A percentile compares a stretch with the other conserved stretches of the same genome.
Conservation (phyloP, 23 red algal genomes). For the Gracilaria gracilis region DNA sequence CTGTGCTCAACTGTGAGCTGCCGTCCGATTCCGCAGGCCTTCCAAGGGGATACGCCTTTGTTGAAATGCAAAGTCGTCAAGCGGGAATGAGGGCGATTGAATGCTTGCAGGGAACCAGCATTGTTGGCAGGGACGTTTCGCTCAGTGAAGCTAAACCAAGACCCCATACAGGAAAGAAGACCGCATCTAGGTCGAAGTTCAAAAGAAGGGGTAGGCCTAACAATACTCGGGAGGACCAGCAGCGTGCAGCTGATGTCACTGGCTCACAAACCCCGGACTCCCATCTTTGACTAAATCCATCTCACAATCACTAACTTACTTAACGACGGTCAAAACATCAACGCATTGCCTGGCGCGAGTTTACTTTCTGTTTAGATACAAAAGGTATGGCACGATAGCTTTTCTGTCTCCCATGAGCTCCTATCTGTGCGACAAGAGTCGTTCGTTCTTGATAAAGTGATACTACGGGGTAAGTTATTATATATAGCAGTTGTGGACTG, state of each 20-base stretch:
- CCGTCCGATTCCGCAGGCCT: conserved; percentile 35
- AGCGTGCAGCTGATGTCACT: neutral
- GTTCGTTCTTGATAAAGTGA: too few relatives aligned
- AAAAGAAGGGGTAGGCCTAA: neutral
- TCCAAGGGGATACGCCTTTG: conserved; percentile 72
- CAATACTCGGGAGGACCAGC: neutral
- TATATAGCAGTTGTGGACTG: too few relatives aligned
- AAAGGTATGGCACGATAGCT: too few relatives aligned
- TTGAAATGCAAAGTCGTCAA: conserved; percentile 59
- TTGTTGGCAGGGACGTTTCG: conserved; percentile 58
- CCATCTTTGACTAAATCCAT: neutral
- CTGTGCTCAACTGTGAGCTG: conserved; percentile 58
- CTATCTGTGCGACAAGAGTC: too few relatives aligned
- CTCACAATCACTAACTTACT: neutral
- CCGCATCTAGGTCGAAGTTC: neutral
- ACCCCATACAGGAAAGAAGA: neutral
- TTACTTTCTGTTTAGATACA: too few relatives aligned
- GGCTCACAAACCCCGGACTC: neutral
- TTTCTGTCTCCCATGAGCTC: too few relatives aligned
- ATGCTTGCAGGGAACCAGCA: conserved; percentile 47
- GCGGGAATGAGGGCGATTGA: conserved; percentile 45
- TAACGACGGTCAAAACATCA: neutral
- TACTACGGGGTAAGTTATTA: too few relatives aligned
- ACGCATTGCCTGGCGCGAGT: too few relatives aligned
- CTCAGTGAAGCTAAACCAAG: conserved; percentile 55